Percentiles rank a stretch among this genome's conserved stretches.
Evolutionary conservation across 495 filamentous ascomycete genomes (phyloP).

Genomic region (Neurospora tetraspora): DNA sequence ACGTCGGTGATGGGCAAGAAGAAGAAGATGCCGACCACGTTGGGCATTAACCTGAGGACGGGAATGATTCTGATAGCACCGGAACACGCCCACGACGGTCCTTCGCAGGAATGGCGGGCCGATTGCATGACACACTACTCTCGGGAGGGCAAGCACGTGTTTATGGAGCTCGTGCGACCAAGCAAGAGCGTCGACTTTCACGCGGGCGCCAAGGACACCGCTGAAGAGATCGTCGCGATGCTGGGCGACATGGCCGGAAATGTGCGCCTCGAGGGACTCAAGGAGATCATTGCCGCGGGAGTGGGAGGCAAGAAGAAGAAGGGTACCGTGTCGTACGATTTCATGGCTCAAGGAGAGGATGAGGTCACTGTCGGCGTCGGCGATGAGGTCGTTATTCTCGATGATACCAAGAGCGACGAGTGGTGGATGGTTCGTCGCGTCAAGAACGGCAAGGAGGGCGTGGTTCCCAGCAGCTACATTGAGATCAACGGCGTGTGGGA

Average conservation of each 20-base stretch:
- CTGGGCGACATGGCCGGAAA: constrained; percentile 86
- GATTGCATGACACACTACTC: constrained; percentile 92
- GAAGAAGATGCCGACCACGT: constrained; percentile 92
- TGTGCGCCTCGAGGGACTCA: constrained; percentile 69
- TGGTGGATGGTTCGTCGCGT: constrained; percentile 94
- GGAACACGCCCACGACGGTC: constrained; percentile 67
- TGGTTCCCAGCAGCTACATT: constrained; percentile 95
- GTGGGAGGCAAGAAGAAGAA: constrained; percentile 54
- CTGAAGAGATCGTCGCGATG: constrained; percentile 78
- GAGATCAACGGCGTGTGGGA: constrained; percentile 62
- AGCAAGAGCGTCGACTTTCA: constrained; percentile 94
- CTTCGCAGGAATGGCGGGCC: constrained; percentile 83
- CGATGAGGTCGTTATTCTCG: constrained; percentile 85
- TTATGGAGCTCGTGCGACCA: constrained; percentile 81
- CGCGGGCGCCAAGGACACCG: constrained; percentile 93
- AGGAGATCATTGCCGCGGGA: constrained; percentile 77
- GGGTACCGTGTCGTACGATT: constrained; percentile 86
- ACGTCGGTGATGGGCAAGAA: constrained; percentile 86
- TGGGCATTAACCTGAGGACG: constrained; percentile 80
- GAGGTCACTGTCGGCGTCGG: constrained; percentile 86
- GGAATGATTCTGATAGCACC: constrained; percentile 87
- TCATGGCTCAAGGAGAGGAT: constrained; percentile 91
- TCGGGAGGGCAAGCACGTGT: constrained; percentile 96
- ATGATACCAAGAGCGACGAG: constrained; percentile 86
- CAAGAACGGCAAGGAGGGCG: constrained; percentile 89